These are phyloP conservation scores for Exophiala sideris DNA, from an alignment of 2,329 filamentous ascomycete species.

Conservation along the genomic window DNA sequence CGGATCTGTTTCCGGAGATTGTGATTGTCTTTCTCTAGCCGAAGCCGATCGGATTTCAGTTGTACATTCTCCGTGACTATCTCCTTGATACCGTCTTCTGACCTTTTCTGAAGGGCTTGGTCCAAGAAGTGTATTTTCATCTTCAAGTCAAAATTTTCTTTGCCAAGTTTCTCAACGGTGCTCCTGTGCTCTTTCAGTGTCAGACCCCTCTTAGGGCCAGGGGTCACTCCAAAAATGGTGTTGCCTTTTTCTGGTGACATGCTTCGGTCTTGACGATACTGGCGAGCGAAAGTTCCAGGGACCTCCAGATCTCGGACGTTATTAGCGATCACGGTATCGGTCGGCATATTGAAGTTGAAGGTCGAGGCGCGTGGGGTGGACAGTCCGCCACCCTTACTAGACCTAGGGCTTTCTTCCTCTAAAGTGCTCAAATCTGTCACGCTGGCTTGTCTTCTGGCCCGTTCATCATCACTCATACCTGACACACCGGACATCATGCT, in stretches of 20 bases:
- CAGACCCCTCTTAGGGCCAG: slow-evolving; percentile 59
- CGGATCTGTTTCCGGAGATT: slow-evolving; percentile 74
- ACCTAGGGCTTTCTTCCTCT: slow-evolving; percentile 53
- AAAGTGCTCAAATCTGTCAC: slow-evolving; percentile 55
- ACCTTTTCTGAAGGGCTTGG: slow-evolving; percentile 86
- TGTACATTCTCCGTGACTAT: slow-evolving; percentile 98
- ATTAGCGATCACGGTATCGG: slow-evolving; percentile 82
- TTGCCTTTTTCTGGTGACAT: slow-evolving; percentile 58
- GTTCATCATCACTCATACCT: slow-evolving; percentile 47
- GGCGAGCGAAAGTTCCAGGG: slow-evolving; percentile 79
- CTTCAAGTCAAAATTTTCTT: slow-evolving; percentile 97
- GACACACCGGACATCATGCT: slow-evolving; percentile 78
- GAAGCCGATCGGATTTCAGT: slow-evolving; percentile 82
- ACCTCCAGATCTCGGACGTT: slow-evolving; percentile 89
- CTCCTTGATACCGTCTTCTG: slow-evolving; percentile 93
- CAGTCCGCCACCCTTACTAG: slow-evolving; percentile 45
- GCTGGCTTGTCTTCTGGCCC: slow-evolving; percentile 41
- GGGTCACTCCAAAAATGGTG: slow-evolving; percentile 41
- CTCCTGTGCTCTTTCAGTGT: slow-evolving; percentile 97
- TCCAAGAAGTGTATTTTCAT: slow-evolving; percentile 97
- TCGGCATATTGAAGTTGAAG: slow-evolving; percentile 60
- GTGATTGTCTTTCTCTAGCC: slow-evolving; percentile 88
- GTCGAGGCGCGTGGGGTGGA: slow-evolving; percentile 67
- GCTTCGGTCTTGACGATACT: slow-evolving; percentile 74
- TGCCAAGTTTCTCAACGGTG: slow-evolving; percentile 91